Conservation (phyloP, 352 stramenopile genomes). For the Phytophthora palmivora region DNA sequence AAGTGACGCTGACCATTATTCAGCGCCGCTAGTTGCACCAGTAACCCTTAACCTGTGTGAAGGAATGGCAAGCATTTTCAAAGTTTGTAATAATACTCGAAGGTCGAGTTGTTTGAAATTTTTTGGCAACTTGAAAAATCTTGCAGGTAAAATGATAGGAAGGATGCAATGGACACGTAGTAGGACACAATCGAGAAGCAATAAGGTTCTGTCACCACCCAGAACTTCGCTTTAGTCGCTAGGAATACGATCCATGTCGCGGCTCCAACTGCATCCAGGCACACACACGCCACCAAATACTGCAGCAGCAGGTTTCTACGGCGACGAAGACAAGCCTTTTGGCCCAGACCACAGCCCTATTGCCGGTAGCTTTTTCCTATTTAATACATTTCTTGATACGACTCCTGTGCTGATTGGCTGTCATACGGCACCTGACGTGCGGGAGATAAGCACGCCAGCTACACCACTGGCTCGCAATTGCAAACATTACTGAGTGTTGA, state of each 20-base stretch:
- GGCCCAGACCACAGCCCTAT: constrained; percentile 16
- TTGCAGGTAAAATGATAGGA: not conserved
- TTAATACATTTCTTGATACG: not conserved
- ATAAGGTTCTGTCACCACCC: not conserved
- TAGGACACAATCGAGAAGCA: not conserved
- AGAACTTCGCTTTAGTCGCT: not conserved
- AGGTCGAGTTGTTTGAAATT: too few relatives aligned
- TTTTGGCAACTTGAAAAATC: not conserved
- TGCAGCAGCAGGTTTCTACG: constrained; percentile 12
- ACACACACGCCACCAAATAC: not conserved
- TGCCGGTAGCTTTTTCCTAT: constrained; percentile 4
- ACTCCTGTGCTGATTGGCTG: constrained; percentile 32
- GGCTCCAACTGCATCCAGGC: constrained; percentile 13
- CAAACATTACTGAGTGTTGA: constrained; percentile 14
- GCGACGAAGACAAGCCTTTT: constrained; percentile 17
- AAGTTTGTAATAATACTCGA: too few relatives aligned
- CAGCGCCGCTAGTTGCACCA: not conserved
- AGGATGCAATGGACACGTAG: not conserved
- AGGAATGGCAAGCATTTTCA: too few relatives aligned
- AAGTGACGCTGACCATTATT: constrained; percentile 15
- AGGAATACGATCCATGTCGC: constrained; percentile 19
- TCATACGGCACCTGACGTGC: constrained; percentile 21
- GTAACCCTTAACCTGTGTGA: too few relatives aligned
- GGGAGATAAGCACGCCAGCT: constrained; percentile 16
- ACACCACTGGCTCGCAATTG: constrained; percentile 12